Conservation (phyloP, 441 rosid genomes). For the Biscutella auriculata region DNA sequence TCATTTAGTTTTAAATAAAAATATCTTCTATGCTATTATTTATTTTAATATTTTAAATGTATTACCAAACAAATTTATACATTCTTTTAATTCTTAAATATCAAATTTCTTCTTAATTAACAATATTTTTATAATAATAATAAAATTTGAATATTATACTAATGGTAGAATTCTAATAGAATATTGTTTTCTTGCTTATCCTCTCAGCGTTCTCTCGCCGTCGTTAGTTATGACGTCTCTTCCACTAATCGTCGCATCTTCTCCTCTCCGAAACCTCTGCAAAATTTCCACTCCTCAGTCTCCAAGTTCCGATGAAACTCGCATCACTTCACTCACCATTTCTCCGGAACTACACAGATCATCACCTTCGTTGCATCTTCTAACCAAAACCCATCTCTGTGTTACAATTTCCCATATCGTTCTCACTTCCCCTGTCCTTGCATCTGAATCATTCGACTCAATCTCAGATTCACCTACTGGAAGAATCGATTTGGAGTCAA, state of each 20-base stretch:
- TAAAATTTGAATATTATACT: too few species aligned
- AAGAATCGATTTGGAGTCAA: conserved; percentile 55
- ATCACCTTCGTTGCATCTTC: conserved; percentile 11
- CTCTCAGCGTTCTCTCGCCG: conserved; percentile 7
- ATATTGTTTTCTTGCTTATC: too few species aligned
- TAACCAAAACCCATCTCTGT: conserved; percentile 29
- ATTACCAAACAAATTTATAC: too few species aligned
- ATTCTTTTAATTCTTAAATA: too few species aligned
- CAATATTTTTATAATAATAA: too few species aligned
- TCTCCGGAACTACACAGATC: neutral
- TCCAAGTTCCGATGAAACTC: neutral
- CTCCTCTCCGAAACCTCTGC: conserved; percentile 28
- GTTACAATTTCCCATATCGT: conserved; percentile 25
- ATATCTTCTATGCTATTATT: too few species aligned
- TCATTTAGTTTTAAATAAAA: too few species aligned
- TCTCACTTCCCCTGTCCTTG: conserved; percentile 38
- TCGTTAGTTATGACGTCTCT: conserved; percentile 31
- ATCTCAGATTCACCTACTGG: conserved; percentile 26
- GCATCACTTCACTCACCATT: neutral
- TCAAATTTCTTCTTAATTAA: too few species aligned
- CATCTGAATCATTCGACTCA: conserved; percentile 32
- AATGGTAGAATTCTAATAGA: too few species aligned
- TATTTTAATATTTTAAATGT: too few species aligned
- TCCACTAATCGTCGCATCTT: conserved; percentile 29
- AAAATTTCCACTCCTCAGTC: conserved; percentile 19